These are phyloP conservation scores for Hymenoscyphus occultus DNA, from an alignment of 2,329 filamentous ascomycete species.

Conservation along the genomic window DNA sequence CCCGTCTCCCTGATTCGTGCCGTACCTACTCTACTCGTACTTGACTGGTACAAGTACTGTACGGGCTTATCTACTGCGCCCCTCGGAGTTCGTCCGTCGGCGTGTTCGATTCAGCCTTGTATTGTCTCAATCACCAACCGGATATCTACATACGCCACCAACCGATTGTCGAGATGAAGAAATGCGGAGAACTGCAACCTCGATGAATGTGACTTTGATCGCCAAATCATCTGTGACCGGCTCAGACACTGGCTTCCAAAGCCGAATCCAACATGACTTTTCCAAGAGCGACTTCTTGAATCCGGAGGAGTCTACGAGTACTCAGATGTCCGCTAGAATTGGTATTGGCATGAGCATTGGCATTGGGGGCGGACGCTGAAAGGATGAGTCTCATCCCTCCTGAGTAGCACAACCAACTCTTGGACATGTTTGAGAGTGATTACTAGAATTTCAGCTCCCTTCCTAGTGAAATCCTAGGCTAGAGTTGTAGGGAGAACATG, in stretches of 20 bases:
- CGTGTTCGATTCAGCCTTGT: slow-evolving; percentile 11
- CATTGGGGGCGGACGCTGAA: background rate
- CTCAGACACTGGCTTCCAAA: background rate
- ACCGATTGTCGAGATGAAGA: slow-evolving; percentile 6
- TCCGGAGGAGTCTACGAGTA: background rate
- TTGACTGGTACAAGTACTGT: background rate
- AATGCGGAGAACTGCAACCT: background rate
- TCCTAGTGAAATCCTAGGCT: background rate
- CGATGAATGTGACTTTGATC: background rate
- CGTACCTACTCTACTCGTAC: too few relatives aligned
- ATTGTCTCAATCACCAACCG: background rate
- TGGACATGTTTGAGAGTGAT: slow-evolving; percentile 2
- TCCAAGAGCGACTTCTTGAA: background rate
- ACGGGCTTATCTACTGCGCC: background rate
- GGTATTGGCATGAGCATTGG: background rate
- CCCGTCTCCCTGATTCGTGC: background rate
- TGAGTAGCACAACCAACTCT: background rate
- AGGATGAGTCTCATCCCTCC: background rate
- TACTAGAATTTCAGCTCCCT: slow-evolving; percentile 3
- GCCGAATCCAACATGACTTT: background rate
- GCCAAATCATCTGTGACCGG: background rate
- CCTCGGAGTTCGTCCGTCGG: slow-evolving; percentile 1
- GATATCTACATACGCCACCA: slow-evolving; percentile 6
- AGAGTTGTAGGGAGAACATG: background rate
- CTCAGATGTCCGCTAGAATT: background rate